A percentile compares a stretch with the other conserved stretches of the same genome.
phyloP scores from a whole-genome alignment of 2,329 filamentous ascomycete genomes.

The Coniochaeta hoffmannii region DNA sequence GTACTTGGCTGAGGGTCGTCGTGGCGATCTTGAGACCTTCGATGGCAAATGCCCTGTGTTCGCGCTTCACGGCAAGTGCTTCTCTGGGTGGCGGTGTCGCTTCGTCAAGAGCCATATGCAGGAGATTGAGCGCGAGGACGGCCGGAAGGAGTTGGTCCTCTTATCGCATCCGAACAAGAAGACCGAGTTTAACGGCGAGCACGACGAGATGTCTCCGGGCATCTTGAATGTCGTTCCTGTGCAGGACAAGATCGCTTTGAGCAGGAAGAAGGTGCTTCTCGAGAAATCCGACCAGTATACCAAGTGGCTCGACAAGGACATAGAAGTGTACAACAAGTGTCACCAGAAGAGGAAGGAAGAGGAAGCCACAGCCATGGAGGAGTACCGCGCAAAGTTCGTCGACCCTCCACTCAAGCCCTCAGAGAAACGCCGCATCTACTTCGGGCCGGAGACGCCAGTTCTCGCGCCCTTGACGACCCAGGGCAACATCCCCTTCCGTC shows the following conservation, averaged over 20 bases:
- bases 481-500: slow-evolving; percentile 89
- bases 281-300: slow-evolving; percentile 70
- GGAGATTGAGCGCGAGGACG: slow-evolving; percentile 71
- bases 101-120: slow-evolving; percentile 82
- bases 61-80: slow-evolving; percentile 67
- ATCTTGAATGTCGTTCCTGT: slow-evolving; percentile 69
- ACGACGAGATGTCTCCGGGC: slow-evolving; percentile 51
- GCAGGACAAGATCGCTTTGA: slow-evolving; percentile 65
- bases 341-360: slow-evolving; percentile 22
- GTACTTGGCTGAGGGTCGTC: slow-evolving; percentile 77
- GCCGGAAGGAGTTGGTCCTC: slow-evolving; percentile 73
- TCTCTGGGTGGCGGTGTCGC: slow-evolving; percentile 88
- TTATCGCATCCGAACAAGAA: slow-evolving; percentile 38
- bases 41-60: slow-evolving; percentile 76
- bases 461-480: slow-evolving; percentile 95
- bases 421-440: slow-evolving; percentile 90
- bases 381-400: slow-evolving; percentile 72
- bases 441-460: slow-evolving; percentile 85
- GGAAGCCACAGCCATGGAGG: slow-evolving; percentile 40
- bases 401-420: slow-evolving; percentile 85
- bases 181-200: slow-evolving; percentile 27
- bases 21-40: slow-evolving; percentile 70
- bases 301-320: slow-evolving; percentile 67
- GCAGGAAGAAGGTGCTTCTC: slow-evolving; percentile 62
- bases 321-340: slow-evolving; percentile 33